Evolutionary conservation across 2,329 filamentous ascomycete genomes (phyloP).

Genomic region (Diaporthe amygdali): DNA sequence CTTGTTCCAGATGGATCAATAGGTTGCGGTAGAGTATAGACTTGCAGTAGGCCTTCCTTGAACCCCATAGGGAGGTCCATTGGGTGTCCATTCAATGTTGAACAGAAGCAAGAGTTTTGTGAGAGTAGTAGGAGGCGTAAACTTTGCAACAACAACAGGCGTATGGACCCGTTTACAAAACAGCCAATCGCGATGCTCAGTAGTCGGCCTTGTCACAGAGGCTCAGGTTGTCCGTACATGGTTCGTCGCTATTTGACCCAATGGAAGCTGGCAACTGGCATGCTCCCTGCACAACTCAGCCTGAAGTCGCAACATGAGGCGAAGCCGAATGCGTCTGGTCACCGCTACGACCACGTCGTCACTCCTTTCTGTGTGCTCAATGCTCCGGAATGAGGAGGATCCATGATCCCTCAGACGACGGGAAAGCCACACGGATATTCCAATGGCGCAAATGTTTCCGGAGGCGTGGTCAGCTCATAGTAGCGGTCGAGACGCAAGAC

Average conservation of each 20-base stretch:
- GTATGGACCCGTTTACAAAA: not conserved
- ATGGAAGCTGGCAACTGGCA: not conserved
- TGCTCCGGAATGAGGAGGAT: not conserved
- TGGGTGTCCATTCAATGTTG: not conserved
- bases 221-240: not conserved
- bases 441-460: slow-evolving; percentile 14
- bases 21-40: not conserved
- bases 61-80: not conserved
- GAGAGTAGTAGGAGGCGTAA: not conserved
- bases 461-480: slow-evolving; percentile 11
- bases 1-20: not conserved
- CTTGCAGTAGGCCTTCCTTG: not conserved
- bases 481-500: slow-evolving; percentile 24
- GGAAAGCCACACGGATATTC: slow-evolving; percentile 11
- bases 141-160: not conserved
- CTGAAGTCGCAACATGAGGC: not conserved
- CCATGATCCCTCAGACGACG: not conserved
- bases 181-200: slow-evolving; percentile 14
- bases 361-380: not conserved
- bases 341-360: slow-evolving; percentile 11
- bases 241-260: slow-evolving; percentile 2
- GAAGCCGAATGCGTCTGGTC: not conserved
- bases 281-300: slow-evolving; percentile 18
- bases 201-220: not conserved
- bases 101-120: not conserved